phyloP scores from a whole-genome alignment of 2,329 filamentous ascomycete species.

The Penicillium sp. region DNA sequence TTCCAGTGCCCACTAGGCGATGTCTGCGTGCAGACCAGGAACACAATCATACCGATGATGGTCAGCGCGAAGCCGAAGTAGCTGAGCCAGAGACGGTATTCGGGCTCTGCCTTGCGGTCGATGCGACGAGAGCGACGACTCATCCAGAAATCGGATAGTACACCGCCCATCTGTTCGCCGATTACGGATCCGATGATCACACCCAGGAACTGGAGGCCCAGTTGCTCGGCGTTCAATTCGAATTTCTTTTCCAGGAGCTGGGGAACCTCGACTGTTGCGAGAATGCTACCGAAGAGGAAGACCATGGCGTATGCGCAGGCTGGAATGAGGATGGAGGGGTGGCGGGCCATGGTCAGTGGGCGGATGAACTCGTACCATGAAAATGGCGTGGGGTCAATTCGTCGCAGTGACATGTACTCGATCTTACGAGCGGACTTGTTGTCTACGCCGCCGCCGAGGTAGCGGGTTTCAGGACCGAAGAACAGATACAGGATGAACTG shows the following conservation, averaged over 20 bases:
- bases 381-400: slow-evolving; percentile 57
- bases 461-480: slow-evolving; percentile 58
- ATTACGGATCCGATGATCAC: slow-evolving; percentile 61
- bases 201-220: slow-evolving; percentile 61
- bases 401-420: slow-evolving; percentile 49
- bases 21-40: slow-evolving; percentile 56
- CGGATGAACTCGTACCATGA: slow-evolving; percentile 53
- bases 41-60: slow-evolving; percentile 59
- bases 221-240: slow-evolving; percentile 58
- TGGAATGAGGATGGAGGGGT: slow-evolving; percentile 54
- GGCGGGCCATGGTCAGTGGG: slow-evolving; percentile 50
- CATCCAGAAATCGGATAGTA: slow-evolving; percentile 61
- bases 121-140: slow-evolving; percentile 32
- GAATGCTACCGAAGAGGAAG: slow-evolving; percentile 57
- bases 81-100: slow-evolving; percentile 60
- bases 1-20: slow-evolving; percentile 52
- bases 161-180: slow-evolving; percentile 63
- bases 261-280: slow-evolving; percentile 62
- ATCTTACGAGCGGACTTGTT: slow-evolving; percentile 41
- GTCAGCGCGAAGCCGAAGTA: slow-evolving; percentile 56
- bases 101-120: slow-evolving; percentile 48
- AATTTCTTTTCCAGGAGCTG: slow-evolving; percentile 59
- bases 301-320: slow-evolving; percentile 59
- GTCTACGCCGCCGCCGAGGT: slow-evolving; percentile 39
- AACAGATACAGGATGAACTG: slow-evolving; percentile 61